A percentile compares a stretch with the other conserved stretches of the same genome.
phyloP scores from a whole-genome alignment of 1,139 yeast species.

The Debaryomycetaceae sp. region DNA sequence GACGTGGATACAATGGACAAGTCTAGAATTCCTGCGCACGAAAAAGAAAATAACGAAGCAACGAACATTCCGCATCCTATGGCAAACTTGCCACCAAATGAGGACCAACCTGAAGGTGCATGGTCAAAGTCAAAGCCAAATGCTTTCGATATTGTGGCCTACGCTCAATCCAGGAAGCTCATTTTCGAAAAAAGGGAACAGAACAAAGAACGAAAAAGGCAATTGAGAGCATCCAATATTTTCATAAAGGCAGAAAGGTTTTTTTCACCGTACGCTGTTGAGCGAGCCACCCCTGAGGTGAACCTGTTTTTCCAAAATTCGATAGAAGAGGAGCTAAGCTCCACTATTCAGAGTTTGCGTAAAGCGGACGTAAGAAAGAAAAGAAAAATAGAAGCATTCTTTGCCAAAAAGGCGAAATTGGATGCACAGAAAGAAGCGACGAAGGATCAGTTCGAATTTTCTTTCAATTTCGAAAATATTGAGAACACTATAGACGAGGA shows the following conservation, averaged over 20 bases:
- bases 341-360: conserved; percentile 34
- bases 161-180: conserved; percentile 46
- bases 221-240: conserved; percentile 28
- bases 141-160: conserved; percentile 52
- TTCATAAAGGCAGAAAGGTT: conserved; percentile 45
- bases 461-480: conserved; percentile 26
- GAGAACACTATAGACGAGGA: conserved; percentile 21
- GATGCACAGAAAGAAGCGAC: conserved; percentile 18
- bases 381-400: conserved; percentile 16
- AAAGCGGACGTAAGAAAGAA: conserved; percentile 28
- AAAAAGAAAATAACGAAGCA: conserved; percentile 3
- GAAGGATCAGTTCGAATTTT: conserved; percentile 24
- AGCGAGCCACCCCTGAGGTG: conserved; percentile 22
- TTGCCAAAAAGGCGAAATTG: conserved; percentile 19
- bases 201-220: conserved; percentile 18
- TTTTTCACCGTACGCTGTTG: conserved; percentile 36
- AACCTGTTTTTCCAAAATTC: conserved; percentile 20
- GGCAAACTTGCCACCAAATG: neutral
- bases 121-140: conserved; percentile 11
- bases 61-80: neutral
- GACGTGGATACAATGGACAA: conserved; percentile 10
- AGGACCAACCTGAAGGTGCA: conserved; percentile 5
- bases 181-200: conserved; percentile 17
- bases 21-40: conserved; percentile 6
- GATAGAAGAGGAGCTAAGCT: conserved; percentile 32